Evolutionary conservation across 176 grass and related monocot species (phyloP).

Genomic region (Rhynchospora breviuscula): DNA sequence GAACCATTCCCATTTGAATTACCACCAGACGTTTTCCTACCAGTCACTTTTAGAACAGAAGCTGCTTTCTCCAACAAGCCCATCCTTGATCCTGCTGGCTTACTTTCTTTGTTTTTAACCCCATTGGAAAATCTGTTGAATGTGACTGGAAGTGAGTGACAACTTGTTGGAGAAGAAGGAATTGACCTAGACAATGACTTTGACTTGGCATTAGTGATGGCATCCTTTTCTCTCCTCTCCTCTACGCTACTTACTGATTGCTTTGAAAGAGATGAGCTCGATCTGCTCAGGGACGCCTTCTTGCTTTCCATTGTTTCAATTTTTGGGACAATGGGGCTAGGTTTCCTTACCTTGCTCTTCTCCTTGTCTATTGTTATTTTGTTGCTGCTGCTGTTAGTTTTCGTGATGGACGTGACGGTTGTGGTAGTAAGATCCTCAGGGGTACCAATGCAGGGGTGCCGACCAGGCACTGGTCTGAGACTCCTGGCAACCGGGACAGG

Average conservation of each 20-base stretch:
- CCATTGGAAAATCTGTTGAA: slow-evolving; percentile 25
- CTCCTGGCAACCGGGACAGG: slow-evolving; percentile 73
- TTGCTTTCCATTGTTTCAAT: slow-evolving; percentile 26
- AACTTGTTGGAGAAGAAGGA: slow-evolving; percentile 35
- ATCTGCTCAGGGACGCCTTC: slow-evolving; percentile 11
- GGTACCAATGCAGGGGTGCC: slow-evolving; percentile 67
- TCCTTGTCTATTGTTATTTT: slow-evolving; percentile 19
- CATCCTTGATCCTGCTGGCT: slow-evolving; percentile 23
- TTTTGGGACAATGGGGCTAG: slow-evolving; percentile 15
- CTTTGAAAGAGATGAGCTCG: slow-evolving; percentile 34
- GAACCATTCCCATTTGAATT: slow-evolving; percentile 20
- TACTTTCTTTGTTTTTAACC: slow-evolving; percentile 33
- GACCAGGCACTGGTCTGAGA: slow-evolving; percentile 64
- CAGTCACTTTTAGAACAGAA: slow-evolving; percentile 32
- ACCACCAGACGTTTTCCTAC: slow-evolving; percentile 21
- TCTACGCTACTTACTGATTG: slow-evolving; percentile 16
- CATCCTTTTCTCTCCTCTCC: slow-evolving; percentile 31
- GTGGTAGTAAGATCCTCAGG: slow-evolving; percentile 50
- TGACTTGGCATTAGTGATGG: slow-evolving; percentile 8
- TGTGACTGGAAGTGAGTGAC: slow-evolving; percentile 19
- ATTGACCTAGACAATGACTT: slow-evolving; percentile 28
- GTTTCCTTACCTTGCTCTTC: slow-evolving; percentile 28
- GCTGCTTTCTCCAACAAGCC: slow-evolving; percentile 33
- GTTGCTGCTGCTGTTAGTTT: not conserved
- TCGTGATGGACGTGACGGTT: not conserved